Evolutionary conservation across 805 yeast genomes (phyloP).

Genomic region (Pichia eremophila): DNA sequence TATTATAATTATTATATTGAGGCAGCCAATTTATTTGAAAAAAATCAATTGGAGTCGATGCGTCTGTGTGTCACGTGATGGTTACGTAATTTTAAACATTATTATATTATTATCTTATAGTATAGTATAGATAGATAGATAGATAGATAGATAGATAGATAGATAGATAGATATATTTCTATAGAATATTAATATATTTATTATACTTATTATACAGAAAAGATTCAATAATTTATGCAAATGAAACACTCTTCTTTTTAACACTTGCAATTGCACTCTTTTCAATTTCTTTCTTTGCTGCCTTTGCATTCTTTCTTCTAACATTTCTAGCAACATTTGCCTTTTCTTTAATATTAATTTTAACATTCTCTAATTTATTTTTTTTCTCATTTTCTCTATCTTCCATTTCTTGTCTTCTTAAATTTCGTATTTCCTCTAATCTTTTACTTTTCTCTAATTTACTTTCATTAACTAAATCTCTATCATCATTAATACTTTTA

Average conservation of each 20-base stretch:
- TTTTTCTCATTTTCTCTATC: constrained; percentile 65
- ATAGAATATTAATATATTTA: too few relatives aligned
- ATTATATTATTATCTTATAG: too few relatives aligned
- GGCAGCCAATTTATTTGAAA: too few relatives aligned
- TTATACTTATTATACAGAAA: too few relatives aligned
- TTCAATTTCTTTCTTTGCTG: constrained; percentile 19
- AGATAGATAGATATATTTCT: too few relatives aligned
- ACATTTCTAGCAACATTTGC: constrained; percentile 59
- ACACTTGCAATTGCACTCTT: constrained; percentile 16
- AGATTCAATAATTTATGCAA: constrained; percentile 29
- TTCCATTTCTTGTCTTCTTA: constrained; percentile 81
- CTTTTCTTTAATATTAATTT: constrained; percentile 64
- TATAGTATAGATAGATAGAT: too few relatives aligned
- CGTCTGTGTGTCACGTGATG: too few relatives aligned
- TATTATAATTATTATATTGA: too few relatives aligned
- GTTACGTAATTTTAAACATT: too few relatives aligned
- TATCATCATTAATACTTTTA: constrained; percentile 70
- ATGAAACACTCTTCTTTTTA: constrained; percentile 39
- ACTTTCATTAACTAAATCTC: constrained; percentile 73
- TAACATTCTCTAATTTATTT: constrained; percentile 64
- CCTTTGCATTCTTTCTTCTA: constrained; percentile 49
- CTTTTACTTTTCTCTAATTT: constrained; percentile 85
- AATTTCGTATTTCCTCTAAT: constrained; percentile 80
- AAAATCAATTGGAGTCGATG: too few relatives aligned
- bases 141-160: too few relatives aligned